Evolutionary conservation across 331 rosid species (phyloP), one percentile per base, ranked within the genome.

Genomic region (Telfairia occidentalis): DNA sequence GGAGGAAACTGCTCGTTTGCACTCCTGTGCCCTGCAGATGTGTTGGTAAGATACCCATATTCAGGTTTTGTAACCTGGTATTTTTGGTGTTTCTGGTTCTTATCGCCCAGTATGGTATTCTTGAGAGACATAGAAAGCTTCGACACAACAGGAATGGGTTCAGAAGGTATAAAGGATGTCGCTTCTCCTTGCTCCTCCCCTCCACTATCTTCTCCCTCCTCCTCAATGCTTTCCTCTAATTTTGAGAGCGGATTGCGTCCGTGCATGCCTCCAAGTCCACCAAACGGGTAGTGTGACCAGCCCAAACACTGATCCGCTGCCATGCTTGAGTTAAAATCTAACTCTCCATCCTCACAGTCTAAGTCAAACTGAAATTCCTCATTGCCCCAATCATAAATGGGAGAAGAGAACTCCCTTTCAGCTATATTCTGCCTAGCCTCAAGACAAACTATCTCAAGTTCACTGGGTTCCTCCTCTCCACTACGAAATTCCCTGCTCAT

Each of bases 391-490:
- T 86, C 89, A 58, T 82, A 64, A 73, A 75, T 79, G 10, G 99
- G 96, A 57, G 99, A 86, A 5, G 49, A 66, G 69, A 78, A 81
- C 83, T 83, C 97, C 82, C 86, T 85, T 67, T 92, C 97, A 0
- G 74, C 89, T 77, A 90, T 34, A 75, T 85, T 78, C 87, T 76
- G 85, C 89, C 91, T 89, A 1, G 80, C 97, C 86, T 92, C 99
- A 87, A 95, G 83, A 83, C 99, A 95, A 46, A 95, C 82, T 40
- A 92, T 84, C 88, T 95, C 99, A 0, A 95, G 97, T 55, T 90
- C 99, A 85, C 99, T 95, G 21, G 99, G 99, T 21, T 90, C 97
- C 88, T 95, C 97, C 87, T 92, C 96, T 7, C 92, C 97, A 4
- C 97, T 65, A 21, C 79, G 92, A 82, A 87, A 95, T 75, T 95